A percentile compares a stretch with the other conserved stretches of the same genome.
Evolutionary conservation across 1,139 yeast genomes (phyloP).

Genomic region (Suzukiozyma palmioleophila): DNA sequence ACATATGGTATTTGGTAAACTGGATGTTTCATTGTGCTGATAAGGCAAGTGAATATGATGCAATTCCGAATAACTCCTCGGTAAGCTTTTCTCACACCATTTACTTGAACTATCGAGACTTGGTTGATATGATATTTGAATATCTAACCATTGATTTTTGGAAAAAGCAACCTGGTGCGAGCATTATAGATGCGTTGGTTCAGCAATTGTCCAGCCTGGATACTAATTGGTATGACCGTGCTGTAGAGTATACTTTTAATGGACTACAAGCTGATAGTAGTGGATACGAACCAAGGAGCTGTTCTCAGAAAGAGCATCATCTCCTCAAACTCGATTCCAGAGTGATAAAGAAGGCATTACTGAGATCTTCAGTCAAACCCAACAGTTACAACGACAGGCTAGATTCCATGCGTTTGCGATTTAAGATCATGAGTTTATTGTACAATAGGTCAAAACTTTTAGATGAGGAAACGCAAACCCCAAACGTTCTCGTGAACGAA

Average conservation of each 20-base stretch:
- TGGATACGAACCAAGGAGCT: constrained; percentile 19
- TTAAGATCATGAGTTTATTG: constrained; percentile 16
- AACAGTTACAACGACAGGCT: constrained; percentile 16
- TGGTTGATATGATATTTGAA: constrained; percentile 18
- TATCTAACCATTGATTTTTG: constrained; percentile 18
- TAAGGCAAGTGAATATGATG: constrained; percentile 16
- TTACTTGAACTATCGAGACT: constrained; percentile 17
- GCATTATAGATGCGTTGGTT: constrained; percentile 2
- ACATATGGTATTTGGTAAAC: constrained; percentile 28
- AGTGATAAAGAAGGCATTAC: neutral
- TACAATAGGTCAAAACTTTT: constrained; percentile 20
- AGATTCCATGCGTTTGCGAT: constrained; percentile 27
- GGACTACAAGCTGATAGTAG: constrained; percentile 18
- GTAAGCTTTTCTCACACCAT: constrained; percentile 20
- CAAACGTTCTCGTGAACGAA: neutral
- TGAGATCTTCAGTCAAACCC: neutral
- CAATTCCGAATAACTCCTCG: constrained; percentile 13
- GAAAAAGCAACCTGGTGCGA: constrained; percentile 4
- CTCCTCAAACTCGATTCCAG: constrained; percentile 18
- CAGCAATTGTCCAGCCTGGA: constrained; percentile 6
- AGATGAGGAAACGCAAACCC: neutral
- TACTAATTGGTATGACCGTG: constrained; percentile 29
- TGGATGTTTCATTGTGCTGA: constrained; percentile 37
- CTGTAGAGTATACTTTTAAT: constrained; percentile 24
- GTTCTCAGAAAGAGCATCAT: constrained; percentile 24